phyloP scores from a whole-genome alignment of 495 filamentous ascomycete species.

The Tuber melanosporum region DNA sequence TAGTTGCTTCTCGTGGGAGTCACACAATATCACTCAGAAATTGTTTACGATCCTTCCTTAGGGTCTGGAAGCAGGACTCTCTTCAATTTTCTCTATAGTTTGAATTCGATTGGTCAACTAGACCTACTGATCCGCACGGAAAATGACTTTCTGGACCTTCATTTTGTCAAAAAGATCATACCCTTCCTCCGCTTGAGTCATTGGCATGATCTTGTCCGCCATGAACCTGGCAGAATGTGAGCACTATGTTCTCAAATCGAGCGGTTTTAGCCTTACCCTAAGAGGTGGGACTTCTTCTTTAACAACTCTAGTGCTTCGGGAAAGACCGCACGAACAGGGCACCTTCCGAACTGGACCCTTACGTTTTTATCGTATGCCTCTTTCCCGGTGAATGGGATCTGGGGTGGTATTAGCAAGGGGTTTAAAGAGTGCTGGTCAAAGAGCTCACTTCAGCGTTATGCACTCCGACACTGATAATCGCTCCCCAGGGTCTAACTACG shows the following conservation, averaged over 20 bases:
- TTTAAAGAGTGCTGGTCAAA: background rate
- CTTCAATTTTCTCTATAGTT: background rate
- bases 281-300: conserved; percentile 70
- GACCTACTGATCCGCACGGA: conserved; percentile 28
- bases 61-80: background rate
- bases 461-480: conserved; percentile 83
- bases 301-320: conserved; percentile 68
- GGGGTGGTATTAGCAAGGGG: background rate
- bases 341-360: conserved; percentile 86
- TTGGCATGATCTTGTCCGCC: conserved; percentile 87
- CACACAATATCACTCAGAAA: background rate
- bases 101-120: background rate
- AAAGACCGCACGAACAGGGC: conserved; percentile 82
- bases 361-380: conserved; percentile 85
- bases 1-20: background rate
- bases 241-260: conserved; percentile 15
- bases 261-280: conserved; percentile 56
- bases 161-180: conserved; percentile 89
- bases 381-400: conserved; percentile 78
- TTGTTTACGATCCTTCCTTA: background rate
- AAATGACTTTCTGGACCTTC: conserved; percentile 84
- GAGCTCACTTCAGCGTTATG: conserved; percentile 72
- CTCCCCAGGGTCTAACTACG: conserved; percentile 76
- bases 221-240: conserved; percentile 61
- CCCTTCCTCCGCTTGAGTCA: conserved; percentile 74